Evolutionary conservation across 371 early-diverging fungal genomes (phyloP), one percentile per base, ranked within the genome.

Genomic region (Umbelopsis sp.): DNA sequence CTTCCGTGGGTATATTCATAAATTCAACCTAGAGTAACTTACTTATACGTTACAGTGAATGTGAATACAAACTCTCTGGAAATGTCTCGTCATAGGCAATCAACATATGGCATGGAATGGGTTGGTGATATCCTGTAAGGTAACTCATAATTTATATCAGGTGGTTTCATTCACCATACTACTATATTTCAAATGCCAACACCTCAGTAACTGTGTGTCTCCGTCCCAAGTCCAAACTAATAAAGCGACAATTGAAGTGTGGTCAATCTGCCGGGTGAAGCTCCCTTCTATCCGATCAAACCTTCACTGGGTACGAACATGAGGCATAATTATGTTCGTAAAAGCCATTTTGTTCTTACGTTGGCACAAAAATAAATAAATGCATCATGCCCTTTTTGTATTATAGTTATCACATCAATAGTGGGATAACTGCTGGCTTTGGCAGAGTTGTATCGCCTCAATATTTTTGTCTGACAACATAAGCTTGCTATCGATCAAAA

Each of bases 251-350:
- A 29, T 52, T 24, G 52, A 29, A 52, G 22, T 52, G 52, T 29
- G 32, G 52, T 3, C 52, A 24, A 52, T 14, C 20, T 52, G 52
- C 52, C 52, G 52, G 52, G 22, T 5, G 11, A 14, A 29, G 29
- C 12, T 52, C 29, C 24, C 52, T 22, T 52, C 32, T 10, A 14
- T 52, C 52, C 52, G 29, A 52, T 11, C 52, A 29, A 22, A 52
- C 52, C 52, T 52, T 52, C 52, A 52, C 52, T 52, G 52, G 52
- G 52, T 52, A 52, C 52, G 52, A 24, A 14, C 22, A 29, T 52
- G 22, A 22, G 22, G 22, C 52, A 52, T 1, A 52, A 52, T 24
- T 22, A 29, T 52, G 52, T 52, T 29, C 52, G 10, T 52, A 29
- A 52, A 25, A 52, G 1, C 24, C 52, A 52, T 24, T 52, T 52